phyloP scores from a whole-genome alignment of 129 eudicot species.

The Helichrysum umbraculigerum region DNA sequence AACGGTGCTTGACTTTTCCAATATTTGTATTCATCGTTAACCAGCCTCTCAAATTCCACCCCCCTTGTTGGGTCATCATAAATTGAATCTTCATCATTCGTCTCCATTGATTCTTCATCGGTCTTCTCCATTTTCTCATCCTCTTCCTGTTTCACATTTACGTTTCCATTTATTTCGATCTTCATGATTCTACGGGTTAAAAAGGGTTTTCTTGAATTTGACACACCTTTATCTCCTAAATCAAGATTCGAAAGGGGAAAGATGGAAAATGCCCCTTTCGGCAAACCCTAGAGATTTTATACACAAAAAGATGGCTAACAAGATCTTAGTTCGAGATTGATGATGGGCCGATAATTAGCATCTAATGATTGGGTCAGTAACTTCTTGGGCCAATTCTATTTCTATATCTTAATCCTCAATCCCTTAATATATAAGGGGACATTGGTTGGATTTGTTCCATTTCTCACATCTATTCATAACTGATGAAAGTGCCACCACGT shows the following conservation, averaged over 20 bases:
- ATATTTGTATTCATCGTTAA: slow-evolving; percentile 79
- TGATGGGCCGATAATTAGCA: slow-evolving; percentile 17
- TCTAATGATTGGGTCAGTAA: slow-evolving; percentile 1
- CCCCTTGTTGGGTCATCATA: slow-evolving; percentile 49
- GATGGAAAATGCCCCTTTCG: slow-evolving; percentile 1
- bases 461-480: background rate
- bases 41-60: slow-evolving; percentile 48
- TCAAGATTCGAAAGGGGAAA: slow-evolving; percentile 13
- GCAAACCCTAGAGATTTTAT: slow-evolving; percentile 24
- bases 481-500: slow-evolving; percentile 10
- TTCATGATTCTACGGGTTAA: background rate
- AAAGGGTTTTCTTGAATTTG: slow-evolving; percentile 12
- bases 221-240: slow-evolving; percentile 2
- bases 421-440: background rate
- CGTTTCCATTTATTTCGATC: slow-evolving; percentile 1
- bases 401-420: background rate
- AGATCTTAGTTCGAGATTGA: background rate
- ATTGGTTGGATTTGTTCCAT: slow-evolving; percentile 4
- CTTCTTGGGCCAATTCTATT: slow-evolving; percentile 26
- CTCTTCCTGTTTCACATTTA: background rate
- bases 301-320: slow-evolving; percentile 12
- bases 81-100: background rate
- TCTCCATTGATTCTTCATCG: background rate
- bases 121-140: background rate
- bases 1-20: slow-evolving; percentile 81